These are phyloP conservation scores for Circinella umbellata DNA, from an alignment of 371 early-diverging fungal species.

Conservation along the genomic window DNA sequence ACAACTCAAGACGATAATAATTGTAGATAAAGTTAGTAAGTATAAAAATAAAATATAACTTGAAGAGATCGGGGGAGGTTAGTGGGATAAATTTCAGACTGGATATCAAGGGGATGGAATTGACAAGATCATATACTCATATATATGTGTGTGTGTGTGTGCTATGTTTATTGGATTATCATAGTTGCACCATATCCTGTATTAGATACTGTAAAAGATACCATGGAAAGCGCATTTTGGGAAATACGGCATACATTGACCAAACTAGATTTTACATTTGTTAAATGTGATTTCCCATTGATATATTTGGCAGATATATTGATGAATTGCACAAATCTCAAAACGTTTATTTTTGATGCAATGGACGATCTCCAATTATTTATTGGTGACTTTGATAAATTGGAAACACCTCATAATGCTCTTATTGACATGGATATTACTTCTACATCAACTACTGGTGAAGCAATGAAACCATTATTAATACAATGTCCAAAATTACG, in stretches of 20 bases:
- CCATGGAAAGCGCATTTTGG: no score
- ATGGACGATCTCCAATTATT: neutral
- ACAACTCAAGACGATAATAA: neutral
- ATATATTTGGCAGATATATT: neutral
- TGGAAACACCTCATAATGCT: neutral
- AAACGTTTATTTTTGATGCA: neutral
- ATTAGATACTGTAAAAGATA: no score
- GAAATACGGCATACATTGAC: no score
- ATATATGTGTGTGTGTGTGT: no score
- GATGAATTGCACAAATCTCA: neutral
- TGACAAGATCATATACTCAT: no score
- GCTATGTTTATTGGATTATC: no score
- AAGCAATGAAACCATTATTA: neutral
- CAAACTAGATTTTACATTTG: no score
- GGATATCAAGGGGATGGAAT: no score
- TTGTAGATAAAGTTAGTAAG: neutral
- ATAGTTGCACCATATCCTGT: no score
- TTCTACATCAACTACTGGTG: neutral
- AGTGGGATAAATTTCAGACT: neutral
- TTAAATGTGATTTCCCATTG: no score
- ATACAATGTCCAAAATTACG: neutral
- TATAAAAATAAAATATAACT: neutral
- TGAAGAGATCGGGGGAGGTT: neutral
- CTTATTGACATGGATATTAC: neutral
- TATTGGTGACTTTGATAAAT: neutral